These are phyloP conservation scores for Colletotrichum echinochloae DNA, from an alignment of 2,329 filamentous ascomycete genomes.

Conservation along the genomic window DNA sequence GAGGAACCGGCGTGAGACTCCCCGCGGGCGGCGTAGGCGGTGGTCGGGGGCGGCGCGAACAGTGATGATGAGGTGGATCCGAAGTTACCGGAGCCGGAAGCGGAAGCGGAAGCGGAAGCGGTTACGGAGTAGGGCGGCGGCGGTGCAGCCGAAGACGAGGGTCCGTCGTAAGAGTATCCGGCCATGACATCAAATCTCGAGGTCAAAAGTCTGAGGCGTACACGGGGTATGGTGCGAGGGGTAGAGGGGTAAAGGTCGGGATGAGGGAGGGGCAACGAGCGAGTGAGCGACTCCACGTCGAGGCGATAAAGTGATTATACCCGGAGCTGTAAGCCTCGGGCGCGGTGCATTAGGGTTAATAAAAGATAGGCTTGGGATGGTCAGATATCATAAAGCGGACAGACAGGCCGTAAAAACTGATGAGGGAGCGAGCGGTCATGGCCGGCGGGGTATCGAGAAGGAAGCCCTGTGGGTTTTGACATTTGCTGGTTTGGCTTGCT, in stretches of 20 bases:
- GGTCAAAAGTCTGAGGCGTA: background rate
- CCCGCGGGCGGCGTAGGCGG: conserved; percentile 1
- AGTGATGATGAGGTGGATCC: conserved; percentile 32
- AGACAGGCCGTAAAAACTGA: background rate
- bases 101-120: conserved; percentile 29
- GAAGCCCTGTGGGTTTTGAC: background rate
- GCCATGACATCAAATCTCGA: conserved; percentile 33
- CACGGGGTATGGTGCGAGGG: background rate
- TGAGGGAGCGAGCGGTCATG: background rate
- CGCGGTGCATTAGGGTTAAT: background rate
- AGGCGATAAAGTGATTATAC: background rate
- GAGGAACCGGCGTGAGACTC: conserved; percentile 6
- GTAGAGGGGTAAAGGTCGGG: background rate
- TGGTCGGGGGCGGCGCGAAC: conserved; percentile 22
- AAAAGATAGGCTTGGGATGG: background rate
- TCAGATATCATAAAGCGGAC: background rate
- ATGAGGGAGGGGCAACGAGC: background rate
- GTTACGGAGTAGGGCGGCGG: conserved; percentile 38
- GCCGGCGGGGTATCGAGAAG: conserved; percentile 1
- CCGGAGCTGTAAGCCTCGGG: background rate
- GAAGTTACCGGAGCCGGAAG: conserved; percentile 31
- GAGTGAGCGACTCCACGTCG: background rate
- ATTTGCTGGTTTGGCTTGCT: conserved; percentile 16
- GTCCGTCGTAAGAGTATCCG: conserved; percentile 21
- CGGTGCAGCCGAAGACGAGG: conserved; percentile 35